These are phyloP conservation scores for Populus hybrid DNA, from an alignment of 441 rosid genomes.

Conservation along the genomic window DNA sequence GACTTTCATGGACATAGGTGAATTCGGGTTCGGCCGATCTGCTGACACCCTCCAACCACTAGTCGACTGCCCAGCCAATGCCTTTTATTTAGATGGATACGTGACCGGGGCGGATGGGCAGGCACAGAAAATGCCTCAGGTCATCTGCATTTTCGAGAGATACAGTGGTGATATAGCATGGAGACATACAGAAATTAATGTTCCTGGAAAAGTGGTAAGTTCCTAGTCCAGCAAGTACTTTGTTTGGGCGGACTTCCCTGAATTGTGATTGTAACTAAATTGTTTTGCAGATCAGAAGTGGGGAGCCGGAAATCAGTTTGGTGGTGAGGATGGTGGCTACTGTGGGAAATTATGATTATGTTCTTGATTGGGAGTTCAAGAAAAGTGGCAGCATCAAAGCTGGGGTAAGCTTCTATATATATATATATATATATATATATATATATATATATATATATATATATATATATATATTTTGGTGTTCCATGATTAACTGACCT, in stretches of 20 bases:
- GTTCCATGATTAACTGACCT: background rate
- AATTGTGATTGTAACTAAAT: background rate
- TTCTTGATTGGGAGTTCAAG: constrained; percentile 78
- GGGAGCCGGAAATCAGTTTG: constrained; percentile 54
- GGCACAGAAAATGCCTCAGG: constrained; percentile 45
- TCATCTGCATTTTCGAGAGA: constrained; percentile 66
- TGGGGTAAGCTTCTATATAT: constrained; percentile 37
- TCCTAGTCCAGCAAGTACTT: background rate
- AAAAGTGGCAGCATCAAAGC: constrained; percentile 59
- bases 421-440: no score
- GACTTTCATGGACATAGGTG: constrained; percentile 79
- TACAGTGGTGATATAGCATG: constrained; percentile 51
- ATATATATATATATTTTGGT: no score
- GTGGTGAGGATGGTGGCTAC: constrained; percentile 78
- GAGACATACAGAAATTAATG: constrained; percentile 73
- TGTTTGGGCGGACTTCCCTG: background rate
- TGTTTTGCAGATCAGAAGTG: constrained; percentile 51
- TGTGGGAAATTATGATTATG: constrained; percentile 75
- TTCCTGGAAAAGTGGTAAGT: constrained; percentile 74
- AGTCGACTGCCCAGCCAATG: constrained; percentile 63
- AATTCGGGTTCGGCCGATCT: constrained; percentile 69
- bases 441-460: no score
- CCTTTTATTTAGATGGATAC: constrained; percentile 54
- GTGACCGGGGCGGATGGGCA: constrained; percentile 58
- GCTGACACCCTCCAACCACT: constrained; percentile 49